Evolutionary conservation across 768 basidiomycete species (phyloP).

Genomic region (Tylopilus vinaceipallidus): DNA sequence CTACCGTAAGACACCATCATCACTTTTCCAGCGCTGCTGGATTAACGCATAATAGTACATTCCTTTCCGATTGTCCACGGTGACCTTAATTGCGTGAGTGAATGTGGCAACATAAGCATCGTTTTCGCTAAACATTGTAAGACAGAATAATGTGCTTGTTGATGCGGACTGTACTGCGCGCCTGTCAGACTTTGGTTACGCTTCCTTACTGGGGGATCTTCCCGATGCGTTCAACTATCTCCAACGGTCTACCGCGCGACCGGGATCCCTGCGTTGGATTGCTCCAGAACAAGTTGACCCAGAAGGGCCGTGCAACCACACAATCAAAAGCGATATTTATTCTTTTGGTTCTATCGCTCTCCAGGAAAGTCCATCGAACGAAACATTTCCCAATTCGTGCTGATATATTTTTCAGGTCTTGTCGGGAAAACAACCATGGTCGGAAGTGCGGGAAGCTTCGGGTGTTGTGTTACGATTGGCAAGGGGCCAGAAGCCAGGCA

Average conservation of each 20-base stretch:
- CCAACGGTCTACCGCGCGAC: not conserved
- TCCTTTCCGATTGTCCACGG: not conserved
- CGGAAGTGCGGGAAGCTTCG: not conserved
- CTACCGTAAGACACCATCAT: constrained; percentile 1
- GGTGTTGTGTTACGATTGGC: not conserved
- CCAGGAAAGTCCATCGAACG: no score
- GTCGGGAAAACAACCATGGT: no score
- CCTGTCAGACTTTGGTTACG: not conserved
- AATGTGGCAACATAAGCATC: not conserved
- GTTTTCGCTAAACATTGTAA: not conserved
- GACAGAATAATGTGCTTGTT: not conserved
- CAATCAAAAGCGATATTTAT: no score
- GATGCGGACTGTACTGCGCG: not conserved
- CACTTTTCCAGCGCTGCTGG: not conserved
- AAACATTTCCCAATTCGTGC: no score
- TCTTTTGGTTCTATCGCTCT: no score
- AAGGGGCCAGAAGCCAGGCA: not conserved
- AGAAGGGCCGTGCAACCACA: no score
- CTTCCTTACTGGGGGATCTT: not conserved
- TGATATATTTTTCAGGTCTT: no score
- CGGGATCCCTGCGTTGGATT: no score
- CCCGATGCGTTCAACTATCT: not conserved
- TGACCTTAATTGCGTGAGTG: not conserved
- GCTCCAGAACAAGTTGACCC: no score
- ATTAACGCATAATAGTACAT: not conserved